Evolutionary conservation across 2,329 filamentous ascomycete species (phyloP).

Genomic region (Chaetothyriales sp.): DNA sequence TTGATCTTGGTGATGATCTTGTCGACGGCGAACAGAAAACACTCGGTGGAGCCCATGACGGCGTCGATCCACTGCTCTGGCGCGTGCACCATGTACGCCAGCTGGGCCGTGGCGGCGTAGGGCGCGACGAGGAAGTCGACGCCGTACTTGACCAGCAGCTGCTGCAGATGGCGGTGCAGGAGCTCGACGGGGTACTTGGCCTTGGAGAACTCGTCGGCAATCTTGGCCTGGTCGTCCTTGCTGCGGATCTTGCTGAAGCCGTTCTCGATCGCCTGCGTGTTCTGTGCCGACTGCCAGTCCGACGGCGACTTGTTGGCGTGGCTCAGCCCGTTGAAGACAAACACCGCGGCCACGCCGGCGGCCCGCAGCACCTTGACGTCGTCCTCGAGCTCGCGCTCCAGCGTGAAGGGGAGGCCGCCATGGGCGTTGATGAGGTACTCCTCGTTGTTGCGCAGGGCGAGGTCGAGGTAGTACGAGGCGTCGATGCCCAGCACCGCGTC

Average conservation of each 20-base stretch:
- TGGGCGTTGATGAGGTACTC: slow-evolving; percentile 84
- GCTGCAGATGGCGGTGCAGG: slow-evolving; percentile 64
- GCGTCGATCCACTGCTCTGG: slow-evolving; percentile 56
- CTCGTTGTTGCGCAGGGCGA: slow-evolving; percentile 59
- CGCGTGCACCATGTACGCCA: slow-evolving; percentile 53
- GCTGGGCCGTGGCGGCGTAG: slow-evolving; percentile 63
- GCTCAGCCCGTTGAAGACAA: slow-evolving; percentile 83
- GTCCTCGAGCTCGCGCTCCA: slow-evolving; percentile 60
- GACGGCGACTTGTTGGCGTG: slow-evolving; percentile 60
- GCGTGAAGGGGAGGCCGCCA: slow-evolving; percentile 69
- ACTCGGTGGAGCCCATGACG: slow-evolving; percentile 71
- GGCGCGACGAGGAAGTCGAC: slow-evolving; percentile 72
- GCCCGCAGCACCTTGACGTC: slow-evolving; percentile 62
- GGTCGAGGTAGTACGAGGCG: slow-evolving; percentile 75
- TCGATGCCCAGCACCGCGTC: slow-evolving; percentile 70
- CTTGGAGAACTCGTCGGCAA: slow-evolving; percentile 76
- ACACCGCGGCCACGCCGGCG: slow-evolving; percentile 61
- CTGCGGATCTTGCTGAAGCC: slow-evolving; percentile 79
- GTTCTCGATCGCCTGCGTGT: slow-evolving; percentile 54
- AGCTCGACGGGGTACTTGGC: slow-evolving; percentile 42
- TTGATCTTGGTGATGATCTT: slow-evolving; percentile 51
- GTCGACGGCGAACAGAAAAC: slow-evolving; percentile 72
- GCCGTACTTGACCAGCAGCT: slow-evolving; percentile 53
- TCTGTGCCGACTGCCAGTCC: slow-evolving; percentile 42
- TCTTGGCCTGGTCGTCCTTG: slow-evolving; percentile 39